Percentiles rank a stretch among this genome's conserved stretches.
Evolutionary conservation across 305 asterid species (phyloP).

Genomic region (Solanum hybrid): DNA sequence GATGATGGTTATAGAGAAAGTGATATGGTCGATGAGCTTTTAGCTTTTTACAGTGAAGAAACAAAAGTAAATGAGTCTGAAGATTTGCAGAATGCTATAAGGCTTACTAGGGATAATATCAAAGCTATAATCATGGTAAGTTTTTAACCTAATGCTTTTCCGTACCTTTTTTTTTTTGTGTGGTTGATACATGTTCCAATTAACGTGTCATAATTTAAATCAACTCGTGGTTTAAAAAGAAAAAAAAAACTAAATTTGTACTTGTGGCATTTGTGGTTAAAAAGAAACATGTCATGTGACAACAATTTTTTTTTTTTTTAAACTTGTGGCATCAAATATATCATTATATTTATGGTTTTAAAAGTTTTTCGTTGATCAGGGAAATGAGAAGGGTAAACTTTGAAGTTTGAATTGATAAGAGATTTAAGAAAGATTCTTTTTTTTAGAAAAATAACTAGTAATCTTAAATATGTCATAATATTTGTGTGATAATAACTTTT

Average conservation of each 20-base stretch:
- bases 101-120: conserved; percentile 62
- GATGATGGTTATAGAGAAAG: conserved; percentile 8
- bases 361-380: background rate
- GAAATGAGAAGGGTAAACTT: background rate
- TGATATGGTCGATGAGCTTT: conserved; percentile 83
- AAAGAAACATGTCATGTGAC: background rate
- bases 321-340: background rate
- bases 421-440: background rate
- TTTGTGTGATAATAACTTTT: background rate
- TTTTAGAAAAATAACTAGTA: background rate
- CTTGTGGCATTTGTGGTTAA: background rate
- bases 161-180: background rate
- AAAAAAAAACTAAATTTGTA: background rate
- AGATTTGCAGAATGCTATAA: conserved; percentile 47
- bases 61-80: conserved; percentile 26
- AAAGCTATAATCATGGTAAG: conserved; percentile 89
- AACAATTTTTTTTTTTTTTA: background rate
- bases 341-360: background rate
- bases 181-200: background rate
- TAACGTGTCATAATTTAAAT: background rate
- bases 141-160: background rate
- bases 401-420: background rate
- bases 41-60: conserved; percentile 51
- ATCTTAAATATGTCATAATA: background rate
- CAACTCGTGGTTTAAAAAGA: background rate